These are phyloP conservation scores for Suillus variegatus DNA, from an alignment of 768 basidiomycete genomes.

Conservation along the genomic window DNA sequence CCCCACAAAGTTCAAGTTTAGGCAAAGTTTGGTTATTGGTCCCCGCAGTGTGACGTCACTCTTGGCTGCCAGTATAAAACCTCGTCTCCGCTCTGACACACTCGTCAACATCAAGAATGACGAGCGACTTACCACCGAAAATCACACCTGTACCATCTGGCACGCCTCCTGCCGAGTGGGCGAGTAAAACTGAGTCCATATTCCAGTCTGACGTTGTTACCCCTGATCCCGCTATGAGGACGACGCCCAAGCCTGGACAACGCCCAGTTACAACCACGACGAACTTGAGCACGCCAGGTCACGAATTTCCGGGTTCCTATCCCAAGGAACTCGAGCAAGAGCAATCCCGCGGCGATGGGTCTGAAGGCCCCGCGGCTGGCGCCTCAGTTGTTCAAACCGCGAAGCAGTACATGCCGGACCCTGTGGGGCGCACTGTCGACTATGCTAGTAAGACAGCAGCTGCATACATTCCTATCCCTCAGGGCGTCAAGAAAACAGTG, in stretches of 20 bases:
- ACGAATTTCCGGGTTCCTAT: conserved; percentile 13
- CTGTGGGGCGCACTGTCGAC: conserved; percentile 12
- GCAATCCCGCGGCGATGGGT: not conserved
- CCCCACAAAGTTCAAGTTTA: not conserved
- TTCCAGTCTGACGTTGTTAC: conserved; percentile 12
- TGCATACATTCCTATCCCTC: conserved; percentile 9
- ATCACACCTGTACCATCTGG: conserved; percentile 21
- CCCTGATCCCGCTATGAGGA: conserved; percentile 10
- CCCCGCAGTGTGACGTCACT: conserved; percentile 2
- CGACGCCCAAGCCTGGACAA: not conserved
- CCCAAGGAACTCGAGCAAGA: conserved; percentile 7
- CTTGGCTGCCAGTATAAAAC: not conserved
- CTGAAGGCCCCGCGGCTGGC: not conserved
- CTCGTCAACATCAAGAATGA: not conserved
- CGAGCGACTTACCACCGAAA: conserved; percentile 14
- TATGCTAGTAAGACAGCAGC: conserved; percentile 11
- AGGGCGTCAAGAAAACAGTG: conserved; percentile 5
- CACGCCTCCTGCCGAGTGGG: conserved; percentile 20
- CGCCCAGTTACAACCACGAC: not conserved
- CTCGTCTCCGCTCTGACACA: not conserved
- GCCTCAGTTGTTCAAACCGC: conserved; percentile 10
- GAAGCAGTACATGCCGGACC: conserved; percentile 12
- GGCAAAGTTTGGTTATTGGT: not conserved
- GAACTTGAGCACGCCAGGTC: conserved; percentile 8
- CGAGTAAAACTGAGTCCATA: conserved; percentile 16